Conservation (phyloP, 441 rosid genomes). For the Syzygium malaccense region DNA sequence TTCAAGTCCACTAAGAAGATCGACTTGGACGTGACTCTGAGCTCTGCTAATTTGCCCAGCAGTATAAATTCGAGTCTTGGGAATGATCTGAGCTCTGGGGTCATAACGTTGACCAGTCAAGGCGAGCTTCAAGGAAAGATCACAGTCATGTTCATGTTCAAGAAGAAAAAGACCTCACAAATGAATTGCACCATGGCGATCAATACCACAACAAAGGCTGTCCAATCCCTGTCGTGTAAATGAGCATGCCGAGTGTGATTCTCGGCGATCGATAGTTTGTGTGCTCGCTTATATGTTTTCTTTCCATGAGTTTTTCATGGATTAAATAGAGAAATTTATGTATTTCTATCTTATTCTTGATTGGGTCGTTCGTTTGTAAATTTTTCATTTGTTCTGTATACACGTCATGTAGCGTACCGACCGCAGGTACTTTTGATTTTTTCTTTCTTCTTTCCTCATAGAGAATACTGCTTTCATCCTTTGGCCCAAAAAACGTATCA, state of each 20-base stretch:
- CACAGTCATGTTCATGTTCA: background rate
- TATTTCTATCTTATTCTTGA: too few relatives aligned
- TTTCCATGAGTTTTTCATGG: background rate
- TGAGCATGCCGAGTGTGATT: background rate
- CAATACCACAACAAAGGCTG: background rate
- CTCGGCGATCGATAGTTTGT: background rate
- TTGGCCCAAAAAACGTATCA: too few relatives aligned
- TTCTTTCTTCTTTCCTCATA: too few relatives aligned
- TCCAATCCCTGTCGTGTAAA: background rate
- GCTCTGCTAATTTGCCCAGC: background rate
- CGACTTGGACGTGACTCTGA: background rate
- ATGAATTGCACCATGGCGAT: background rate
- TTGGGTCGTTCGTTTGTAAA: too few relatives aligned
- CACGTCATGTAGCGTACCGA: too few relatives aligned
- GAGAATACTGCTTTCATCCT: too few relatives aligned
- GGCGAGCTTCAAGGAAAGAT: background rate
- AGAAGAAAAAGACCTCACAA: background rate
- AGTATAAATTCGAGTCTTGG: background rate
- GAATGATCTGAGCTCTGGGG: background rate
- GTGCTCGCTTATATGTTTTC: background rate
- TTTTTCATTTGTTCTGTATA: too few relatives aligned
- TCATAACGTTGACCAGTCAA: background rate
- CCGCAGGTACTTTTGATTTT: too few relatives aligned
- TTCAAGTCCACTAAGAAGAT: conserved; percentile 8
- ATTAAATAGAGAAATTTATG: too few relatives aligned